Base-by-base conservation (phyloP, 257 asterid species). In the Lycium ferocissimum region DNA sequence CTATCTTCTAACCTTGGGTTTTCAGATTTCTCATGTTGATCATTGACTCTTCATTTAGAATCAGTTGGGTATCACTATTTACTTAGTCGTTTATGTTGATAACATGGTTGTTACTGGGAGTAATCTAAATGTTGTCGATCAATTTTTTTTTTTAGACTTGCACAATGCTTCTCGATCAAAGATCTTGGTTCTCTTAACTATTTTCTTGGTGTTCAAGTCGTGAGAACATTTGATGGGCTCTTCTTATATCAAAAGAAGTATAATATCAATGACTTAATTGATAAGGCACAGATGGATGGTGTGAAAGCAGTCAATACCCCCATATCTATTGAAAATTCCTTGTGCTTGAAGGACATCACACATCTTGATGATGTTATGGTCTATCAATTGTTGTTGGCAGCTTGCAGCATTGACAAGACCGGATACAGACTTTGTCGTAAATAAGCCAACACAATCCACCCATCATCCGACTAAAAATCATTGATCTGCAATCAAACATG, bases 61-160 rank as follows among this genome's bases (percentile, higher is more conserved):
- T 65, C 18, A 65, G 9, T 26, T 62, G 10, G 37, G 22, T 10
- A 62, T 62, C 7, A 15, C 62, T 63, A 14, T 40, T 18, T 3
- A n/a, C 20, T 45, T 83, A 5, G 9, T 83, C 3, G 15, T 83
- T 5, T 67, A 83, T 66, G 85, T 83, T 6, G 22, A 66, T 49
- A 66, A 67, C 14, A 1, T 67, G 33, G 3, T 69, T 40, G 9
- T 83, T 9, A 47, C 49, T 6, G 51, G 67, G 15, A 58, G 59
- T 9, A 20, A 17, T 63, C 11, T 15, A 15, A 35, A 59, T 9
- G 8, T 9, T 9, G n/a, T 82, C 9, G 6, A 83, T 18, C 0
- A 18, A 1, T 17, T 54, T 51, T 12, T 51, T 12, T 12, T 40
- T 83, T 8, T 0, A 20, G 3, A 9, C 40, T 65, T 5, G 18